A percentile compares a stretch with the other conserved stretches of the same genome.
phyloP scores from a whole-genome alignment of 1,284 basidiomycete species.

The Ustilago lituana region DNA sequence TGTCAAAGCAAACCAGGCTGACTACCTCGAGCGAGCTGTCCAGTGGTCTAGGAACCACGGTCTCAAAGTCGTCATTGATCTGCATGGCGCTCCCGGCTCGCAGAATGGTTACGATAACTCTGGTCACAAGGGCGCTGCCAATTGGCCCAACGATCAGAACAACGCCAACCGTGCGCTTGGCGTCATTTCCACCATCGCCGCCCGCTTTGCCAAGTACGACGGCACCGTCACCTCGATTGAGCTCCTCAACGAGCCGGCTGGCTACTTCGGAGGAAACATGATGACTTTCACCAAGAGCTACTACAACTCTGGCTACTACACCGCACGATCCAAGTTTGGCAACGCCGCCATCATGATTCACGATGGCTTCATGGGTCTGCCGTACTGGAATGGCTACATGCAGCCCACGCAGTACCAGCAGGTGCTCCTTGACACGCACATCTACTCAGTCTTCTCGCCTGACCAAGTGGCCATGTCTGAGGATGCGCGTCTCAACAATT shows the following conservation, averaged over 20 bases:
- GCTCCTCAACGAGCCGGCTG: constrained; percentile 63
- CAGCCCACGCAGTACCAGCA: constrained; percentile 71
- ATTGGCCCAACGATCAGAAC: constrained; percentile 77
- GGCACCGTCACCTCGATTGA: constrained; percentile 62
- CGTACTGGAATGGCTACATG: constrained; percentile 79
- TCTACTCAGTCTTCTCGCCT: constrained; percentile 62
- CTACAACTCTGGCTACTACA: constrained; percentile 48
- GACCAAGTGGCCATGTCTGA: constrained; percentile 39
- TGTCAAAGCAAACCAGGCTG: constrained; percentile 79
- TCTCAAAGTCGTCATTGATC: constrained; percentile 83
- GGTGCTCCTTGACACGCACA: constrained; percentile 77
- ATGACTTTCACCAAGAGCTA: constrained; percentile 43
- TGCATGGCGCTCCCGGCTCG: constrained; percentile 70
- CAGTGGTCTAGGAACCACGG: constrained; percentile 81
- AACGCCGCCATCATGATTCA: constrained; percentile 73
- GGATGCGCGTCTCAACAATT: constrained; percentile 50
- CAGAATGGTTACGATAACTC: constrained; percentile 71
- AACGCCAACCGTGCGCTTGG: constrained; percentile 78
- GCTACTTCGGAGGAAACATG: constrained; percentile 37
- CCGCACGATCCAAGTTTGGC: constrained; percentile 40
- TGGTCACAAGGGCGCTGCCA: constrained; percentile 75
- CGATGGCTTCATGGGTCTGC: constrained; percentile 84
- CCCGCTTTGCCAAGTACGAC: constrained; percentile 52
- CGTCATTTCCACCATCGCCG: constrained; percentile 73
- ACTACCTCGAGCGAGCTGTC: constrained; percentile 73